Evolutionary conservation across 768 basidiomycete species (phyloP).

Genomic region (Pulveroboletus ravenelii): DNA sequence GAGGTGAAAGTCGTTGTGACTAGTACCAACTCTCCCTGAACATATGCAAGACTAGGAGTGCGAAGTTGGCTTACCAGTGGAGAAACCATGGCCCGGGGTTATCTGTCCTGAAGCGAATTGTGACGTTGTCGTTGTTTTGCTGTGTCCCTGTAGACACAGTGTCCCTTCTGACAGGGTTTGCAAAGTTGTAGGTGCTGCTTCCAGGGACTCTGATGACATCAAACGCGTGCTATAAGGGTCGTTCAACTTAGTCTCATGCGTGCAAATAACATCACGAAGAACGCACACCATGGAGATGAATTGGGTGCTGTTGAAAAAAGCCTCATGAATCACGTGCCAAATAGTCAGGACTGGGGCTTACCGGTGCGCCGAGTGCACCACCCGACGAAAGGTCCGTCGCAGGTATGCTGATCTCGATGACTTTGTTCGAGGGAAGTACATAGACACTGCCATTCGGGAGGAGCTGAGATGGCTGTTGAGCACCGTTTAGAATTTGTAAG

Average conservation of each 20-base stretch:
- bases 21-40: not conserved
- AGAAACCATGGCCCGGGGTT: slow-evolving; percentile 41
- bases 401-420: slow-evolving; percentile 41
- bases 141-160: slow-evolving; percentile 31
- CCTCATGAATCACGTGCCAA: not conserved
- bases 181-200: slow-evolving; percentile 36
- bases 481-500: too few species aligned
- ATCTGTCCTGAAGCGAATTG: slow-evolving; percentile 59
- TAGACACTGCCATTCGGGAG: slow-evolving; percentile 43
- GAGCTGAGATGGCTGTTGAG: slow-evolving; percentile 27
- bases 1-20: slow-evolving; percentile 24
- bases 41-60: too few species aligned
- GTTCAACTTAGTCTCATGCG: not conserved
- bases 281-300: slow-evolving; percentile 45
- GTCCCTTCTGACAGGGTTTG: slow-evolving; percentile 51
- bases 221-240: slow-evolving; percentile 33
- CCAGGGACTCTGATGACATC: slow-evolving; percentile 38
- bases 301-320: slow-evolving; percentile 25
- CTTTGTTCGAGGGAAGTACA: slow-evolving; percentile 36
- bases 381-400: slow-evolving; percentile 4
- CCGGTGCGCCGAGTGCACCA: slow-evolving; percentile 11
- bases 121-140: slow-evolving; percentile 36
- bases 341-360: slow-evolving; percentile 3
- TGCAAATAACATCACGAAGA: not conserved
- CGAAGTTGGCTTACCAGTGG: slow-evolving; percentile 15